Conservation (phyloP, 2,329 filamentous ascomycete genomes). For the Colletotrichum falcatum region DNA sequence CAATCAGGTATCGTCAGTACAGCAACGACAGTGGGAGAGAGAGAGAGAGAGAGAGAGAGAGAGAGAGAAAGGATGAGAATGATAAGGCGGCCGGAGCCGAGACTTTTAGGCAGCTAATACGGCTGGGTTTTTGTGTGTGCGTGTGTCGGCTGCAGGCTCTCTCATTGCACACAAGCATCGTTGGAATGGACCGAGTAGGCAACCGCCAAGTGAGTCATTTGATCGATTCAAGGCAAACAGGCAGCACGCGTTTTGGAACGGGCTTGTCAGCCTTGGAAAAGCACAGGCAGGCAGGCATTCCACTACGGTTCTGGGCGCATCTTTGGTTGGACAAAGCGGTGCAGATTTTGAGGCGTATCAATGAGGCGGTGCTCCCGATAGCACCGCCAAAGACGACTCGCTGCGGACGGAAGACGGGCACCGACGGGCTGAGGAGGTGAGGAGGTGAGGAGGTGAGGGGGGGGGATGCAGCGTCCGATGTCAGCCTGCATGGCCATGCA, state of each 20-base stretch:
- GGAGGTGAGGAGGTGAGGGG: not conserved
- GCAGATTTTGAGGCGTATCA: slow-evolving; percentile 11
- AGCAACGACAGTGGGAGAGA: not conserved
- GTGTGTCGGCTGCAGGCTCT: no score
- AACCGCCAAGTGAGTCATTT: slow-evolving; percentile 13
- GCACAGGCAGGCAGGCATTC: not conserved
- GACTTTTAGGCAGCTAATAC: not conserved
- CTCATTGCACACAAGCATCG: no score
- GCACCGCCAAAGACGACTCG: slow-evolving; percentile 12
- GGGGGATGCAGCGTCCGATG: not conserved
- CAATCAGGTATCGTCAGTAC: not conserved
- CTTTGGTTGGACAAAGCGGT: slow-evolving; percentile 12
- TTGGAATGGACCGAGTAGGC: not conserved
- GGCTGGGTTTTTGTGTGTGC: not conserved
- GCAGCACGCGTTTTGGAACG: not conserved
- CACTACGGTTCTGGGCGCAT: not conserved
- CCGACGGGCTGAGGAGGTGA: no score
- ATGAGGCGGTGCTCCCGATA: slow-evolving; percentile 27
- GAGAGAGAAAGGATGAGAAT: no score
- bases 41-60: no score
- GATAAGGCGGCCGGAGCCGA: not conserved
- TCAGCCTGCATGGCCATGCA: not conserved
- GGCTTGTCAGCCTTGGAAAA: not conserved
- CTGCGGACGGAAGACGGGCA: slow-evolving; percentile 7
- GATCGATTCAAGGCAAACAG: not conserved